phyloP scores from a whole-genome alignment of 2,329 filamentous ascomycete species.

The Apiospora kogelbergensis region DNA sequence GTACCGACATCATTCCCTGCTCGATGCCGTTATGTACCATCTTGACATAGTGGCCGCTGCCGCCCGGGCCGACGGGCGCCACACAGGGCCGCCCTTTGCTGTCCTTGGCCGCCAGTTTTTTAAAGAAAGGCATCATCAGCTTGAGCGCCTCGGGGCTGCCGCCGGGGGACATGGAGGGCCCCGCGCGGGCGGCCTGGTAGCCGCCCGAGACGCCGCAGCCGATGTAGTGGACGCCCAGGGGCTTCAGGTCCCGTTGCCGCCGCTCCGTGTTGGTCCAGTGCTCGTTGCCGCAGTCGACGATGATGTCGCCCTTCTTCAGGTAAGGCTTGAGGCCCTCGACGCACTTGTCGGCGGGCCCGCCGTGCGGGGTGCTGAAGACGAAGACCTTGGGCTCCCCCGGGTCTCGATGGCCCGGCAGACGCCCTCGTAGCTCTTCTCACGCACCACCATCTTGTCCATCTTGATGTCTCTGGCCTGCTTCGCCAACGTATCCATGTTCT shows the following conservation, averaged over 20 bases:
- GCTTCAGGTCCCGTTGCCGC: constrained; percentile 56
- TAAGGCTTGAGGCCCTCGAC: constrained; percentile 40
- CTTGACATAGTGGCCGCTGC: constrained; percentile 71
- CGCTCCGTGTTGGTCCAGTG: constrained; percentile 64
- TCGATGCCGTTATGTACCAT: constrained; percentile 78
- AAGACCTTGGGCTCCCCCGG: constrained; percentile 45
- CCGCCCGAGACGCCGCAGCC: constrained; percentile 67
- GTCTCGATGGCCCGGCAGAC: constrained; percentile 46
- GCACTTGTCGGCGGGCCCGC: constrained; percentile 37
- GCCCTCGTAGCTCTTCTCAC: constrained; percentile 44
- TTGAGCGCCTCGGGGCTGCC: constrained; percentile 58
- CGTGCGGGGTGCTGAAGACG: constrained; percentile 53
- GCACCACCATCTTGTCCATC: constrained; percentile 29
- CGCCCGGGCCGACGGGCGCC: constrained; percentile 58
- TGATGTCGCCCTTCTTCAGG: constrained; percentile 61
- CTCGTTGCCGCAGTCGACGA: constrained; percentile 70
- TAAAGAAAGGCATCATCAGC: constrained; percentile 59
- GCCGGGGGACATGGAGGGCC: constrained; percentile 67
- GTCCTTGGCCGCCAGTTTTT: constrained; percentile 63
- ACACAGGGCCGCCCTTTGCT: constrained; percentile 59
- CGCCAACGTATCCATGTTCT: constrained; percentile 45
- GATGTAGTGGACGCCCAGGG: constrained; percentile 62
- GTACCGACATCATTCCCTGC: constrained; percentile 66
- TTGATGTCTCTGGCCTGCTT: constrained; percentile 29
- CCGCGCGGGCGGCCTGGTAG: constrained; percentile 65